phyloP scores from a whole-genome alignment of 306 rosid species.

The Ormosia emarginata region DNA sequence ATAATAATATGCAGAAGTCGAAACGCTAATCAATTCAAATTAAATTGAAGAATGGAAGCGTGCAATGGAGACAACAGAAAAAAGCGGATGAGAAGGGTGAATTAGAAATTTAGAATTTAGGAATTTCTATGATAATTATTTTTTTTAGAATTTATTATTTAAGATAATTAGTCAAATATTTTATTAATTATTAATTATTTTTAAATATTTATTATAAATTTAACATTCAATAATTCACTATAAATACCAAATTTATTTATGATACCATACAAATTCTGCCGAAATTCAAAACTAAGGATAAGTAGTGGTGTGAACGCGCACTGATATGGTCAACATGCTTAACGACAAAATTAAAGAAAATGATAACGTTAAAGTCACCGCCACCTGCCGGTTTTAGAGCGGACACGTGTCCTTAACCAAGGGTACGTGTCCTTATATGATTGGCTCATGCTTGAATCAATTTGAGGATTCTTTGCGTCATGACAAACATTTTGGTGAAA shows the following conservation, averaged over 20 bases:
- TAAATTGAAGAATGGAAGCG: neutral
- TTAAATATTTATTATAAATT: too few relatives aligned
- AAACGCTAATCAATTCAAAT: neutral
- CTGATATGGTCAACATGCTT: conserved; percentile 33
- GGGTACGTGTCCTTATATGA: neutral
- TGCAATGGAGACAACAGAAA: conserved; percentile 4
- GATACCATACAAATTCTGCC: too few relatives aligned
- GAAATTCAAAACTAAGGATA: neutral
- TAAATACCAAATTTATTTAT: too few relatives aligned
- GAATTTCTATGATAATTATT: too few relatives aligned
- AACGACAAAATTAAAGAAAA: neutral
- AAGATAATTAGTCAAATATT: too few relatives aligned
- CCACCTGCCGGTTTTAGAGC: conserved; percentile 25
- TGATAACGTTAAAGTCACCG: conserved; percentile 22
- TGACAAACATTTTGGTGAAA: neutral
- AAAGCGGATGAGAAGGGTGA: neutral
- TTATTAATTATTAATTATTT: too few relatives aligned
- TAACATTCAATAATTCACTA: too few relatives aligned
- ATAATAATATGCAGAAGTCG: neutral
- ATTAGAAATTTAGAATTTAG: neutral
- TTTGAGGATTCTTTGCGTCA: conserved; percentile 27
- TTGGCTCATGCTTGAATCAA: neutral
- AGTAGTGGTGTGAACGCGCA: conserved; percentile 37
- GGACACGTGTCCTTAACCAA: conserved; percentile 24
- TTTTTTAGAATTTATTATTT: too few relatives aligned